Percentiles rank a stretch among this genome's conserved stretches.
These are phyloP conservation scores for Parastagonospora nodorum DNA, from an alignment of 2,329 filamentous ascomycete genomes.

Conservation along the genomic window DNA sequence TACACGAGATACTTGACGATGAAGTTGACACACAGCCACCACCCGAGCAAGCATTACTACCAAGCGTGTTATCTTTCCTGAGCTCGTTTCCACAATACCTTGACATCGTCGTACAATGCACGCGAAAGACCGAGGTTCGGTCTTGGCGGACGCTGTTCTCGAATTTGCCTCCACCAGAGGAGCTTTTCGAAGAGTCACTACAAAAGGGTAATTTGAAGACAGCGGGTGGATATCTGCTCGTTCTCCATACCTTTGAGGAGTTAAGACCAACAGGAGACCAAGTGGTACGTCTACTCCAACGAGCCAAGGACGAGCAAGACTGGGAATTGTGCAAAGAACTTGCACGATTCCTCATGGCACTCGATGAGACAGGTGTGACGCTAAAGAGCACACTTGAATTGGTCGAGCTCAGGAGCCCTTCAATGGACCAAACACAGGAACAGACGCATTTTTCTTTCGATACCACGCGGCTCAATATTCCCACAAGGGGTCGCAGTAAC, in stretches of 20 bases:
- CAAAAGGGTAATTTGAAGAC: conserved; percentile 87
- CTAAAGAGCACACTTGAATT: conserved; percentile 72
- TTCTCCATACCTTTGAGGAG: conserved; percentile 79
- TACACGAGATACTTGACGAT: conserved; percentile 92
- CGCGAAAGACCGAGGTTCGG: conserved; percentile 92
- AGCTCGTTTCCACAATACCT: conserved; percentile 75
- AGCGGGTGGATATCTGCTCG: conserved; percentile 92
- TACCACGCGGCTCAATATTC: conserved; percentile 33
- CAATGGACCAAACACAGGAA: conserved; percentile 24
- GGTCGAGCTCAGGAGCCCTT: conserved; percentile 43
- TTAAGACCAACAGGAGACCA: conserved; percentile 70
- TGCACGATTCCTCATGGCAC: conserved; percentile 89
- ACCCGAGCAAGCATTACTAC: conserved; percentile 55
- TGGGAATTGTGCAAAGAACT: conserved; percentile 97
- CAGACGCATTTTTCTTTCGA: conserved; percentile 42
- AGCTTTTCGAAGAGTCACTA: conserved; percentile 91
- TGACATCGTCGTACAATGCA: conserved; percentile 95
- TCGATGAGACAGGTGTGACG: conserved; percentile 84
- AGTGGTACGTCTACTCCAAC: conserved; percentile 77
- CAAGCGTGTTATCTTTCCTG: conserved; percentile 59
- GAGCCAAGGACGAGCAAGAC: conserved; percentile 82
- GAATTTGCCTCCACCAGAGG: conserved; percentile 85
- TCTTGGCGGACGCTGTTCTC: conserved; percentile 94
- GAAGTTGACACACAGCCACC: conserved; percentile 75
- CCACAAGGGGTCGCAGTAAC: conserved; percentile 25